Percentiles rank a stretch among this genome's conserved stretches.
Conservation (phyloP, 2,329 filamentous ascomycete genomes). For the Xylaria sp. region DNA sequence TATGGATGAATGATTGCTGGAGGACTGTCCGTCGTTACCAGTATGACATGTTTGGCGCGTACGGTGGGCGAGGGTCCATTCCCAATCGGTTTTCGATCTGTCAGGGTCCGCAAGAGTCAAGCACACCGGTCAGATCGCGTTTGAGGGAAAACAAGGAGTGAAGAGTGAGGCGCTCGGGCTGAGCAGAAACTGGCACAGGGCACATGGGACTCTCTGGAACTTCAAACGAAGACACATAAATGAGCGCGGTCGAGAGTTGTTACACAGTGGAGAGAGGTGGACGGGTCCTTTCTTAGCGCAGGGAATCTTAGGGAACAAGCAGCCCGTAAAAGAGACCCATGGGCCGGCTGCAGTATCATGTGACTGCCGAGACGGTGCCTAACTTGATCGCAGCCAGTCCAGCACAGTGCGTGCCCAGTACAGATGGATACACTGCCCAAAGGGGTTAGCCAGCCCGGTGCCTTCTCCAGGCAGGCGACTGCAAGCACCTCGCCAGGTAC, state of each 20-base stretch:
- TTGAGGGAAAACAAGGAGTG: not conserved
- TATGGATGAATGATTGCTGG: too few relatives aligned
- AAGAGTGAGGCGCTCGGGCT: not conserved
- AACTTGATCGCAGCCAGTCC: not conserved
- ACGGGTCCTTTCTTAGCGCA: not conserved
- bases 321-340: not conserved
- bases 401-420: not conserved
- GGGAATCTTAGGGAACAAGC: not conserved
- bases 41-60: not conserved
- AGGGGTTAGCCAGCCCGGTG: not conserved
- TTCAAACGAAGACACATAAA: not conserved
- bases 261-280: not conserved
- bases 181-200: not conserved
- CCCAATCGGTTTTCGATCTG: not conserved
- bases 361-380: not conserved
- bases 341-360: not conserved
- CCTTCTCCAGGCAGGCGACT: not conserved
- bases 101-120: not conserved
- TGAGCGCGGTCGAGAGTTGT: not conserved
- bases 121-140: constrained; percentile 9
- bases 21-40: not conserved
- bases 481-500: not conserved
- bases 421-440: not conserved
- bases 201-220: not conserved
- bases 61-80: constrained; percentile 9